Conservation (phyloP, 2,329 filamentous ascomycete species). For the Scedosporium aurantiacum region DNA sequence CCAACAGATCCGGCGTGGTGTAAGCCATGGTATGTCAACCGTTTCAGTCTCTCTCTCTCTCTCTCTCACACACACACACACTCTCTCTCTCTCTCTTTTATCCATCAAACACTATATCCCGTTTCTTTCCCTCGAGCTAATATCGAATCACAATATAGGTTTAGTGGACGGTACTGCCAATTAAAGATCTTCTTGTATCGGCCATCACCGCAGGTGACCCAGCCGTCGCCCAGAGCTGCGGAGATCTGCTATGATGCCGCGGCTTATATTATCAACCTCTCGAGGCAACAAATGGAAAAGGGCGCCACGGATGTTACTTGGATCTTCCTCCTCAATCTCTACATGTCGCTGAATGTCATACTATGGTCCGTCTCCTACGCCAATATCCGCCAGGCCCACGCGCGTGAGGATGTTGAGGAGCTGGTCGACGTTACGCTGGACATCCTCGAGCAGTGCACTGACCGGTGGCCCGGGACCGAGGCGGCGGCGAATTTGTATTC, state of each 20-base stretch:
- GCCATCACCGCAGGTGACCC: conserved; percentile 83
- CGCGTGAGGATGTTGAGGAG: conserved; percentile 63
- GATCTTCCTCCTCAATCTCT: conserved; percentile 82
- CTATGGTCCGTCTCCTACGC: conserved; percentile 86
- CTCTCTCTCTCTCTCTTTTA: not conserved
- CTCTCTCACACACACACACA: not conserved
- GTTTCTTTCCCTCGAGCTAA: too few relatives aligned
- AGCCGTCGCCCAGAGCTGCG: conserved; percentile 70
- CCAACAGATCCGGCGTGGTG: conserved; percentile 63
- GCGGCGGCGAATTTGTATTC: conserved; percentile 76
- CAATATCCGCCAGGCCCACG: conserved; percentile 64
- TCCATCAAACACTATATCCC: too few relatives aligned
- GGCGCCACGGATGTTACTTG: conserved; percentile 78
- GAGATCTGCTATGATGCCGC: conserved; percentile 74
- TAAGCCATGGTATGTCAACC: conserved; percentile 58
- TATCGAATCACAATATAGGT: conserved; percentile 29
- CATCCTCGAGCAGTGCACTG: conserved; percentile 67
- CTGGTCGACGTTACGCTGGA: conserved; percentile 67
- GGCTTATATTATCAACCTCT: conserved; percentile 69
- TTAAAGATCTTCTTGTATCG: conserved; percentile 83
- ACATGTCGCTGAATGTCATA: conserved; percentile 84
- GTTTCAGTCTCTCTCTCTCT: not conserved
- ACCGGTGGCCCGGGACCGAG: conserved; percentile 83
- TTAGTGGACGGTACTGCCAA: conserved; percentile 63
- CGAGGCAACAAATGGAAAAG: conserved; percentile 67